Conservation (phyloP, 2,329 filamentous ascomycete species). For the Phyllosticta paracitricarpa region DNA sequence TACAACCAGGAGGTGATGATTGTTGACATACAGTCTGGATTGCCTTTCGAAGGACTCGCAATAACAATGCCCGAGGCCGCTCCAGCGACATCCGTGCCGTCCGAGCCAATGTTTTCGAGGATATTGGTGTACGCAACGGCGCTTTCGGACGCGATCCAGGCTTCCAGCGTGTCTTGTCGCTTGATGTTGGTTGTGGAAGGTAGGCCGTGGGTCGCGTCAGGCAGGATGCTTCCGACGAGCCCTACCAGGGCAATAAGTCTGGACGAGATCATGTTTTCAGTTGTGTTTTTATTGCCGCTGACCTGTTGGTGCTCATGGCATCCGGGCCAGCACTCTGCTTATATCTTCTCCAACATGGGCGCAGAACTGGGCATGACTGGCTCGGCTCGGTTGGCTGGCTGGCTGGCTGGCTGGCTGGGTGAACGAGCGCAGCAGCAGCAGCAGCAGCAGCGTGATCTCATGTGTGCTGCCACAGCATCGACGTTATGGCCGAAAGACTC, state of each 20-base stretch:
- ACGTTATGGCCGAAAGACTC: neutral
- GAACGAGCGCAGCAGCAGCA: no score
- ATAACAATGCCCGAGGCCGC: constrained; percentile 32
- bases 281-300: neutral
- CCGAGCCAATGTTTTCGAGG: constrained; percentile 5
- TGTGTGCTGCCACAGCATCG: neutral
- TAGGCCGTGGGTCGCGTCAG: neutral
- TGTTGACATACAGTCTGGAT: constrained; percentile 29
- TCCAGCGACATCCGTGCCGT: constrained; percentile 2
- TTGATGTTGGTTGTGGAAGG: neutral
- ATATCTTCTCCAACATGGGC: neutral
- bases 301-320: neutral
- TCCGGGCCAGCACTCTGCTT: neutral
- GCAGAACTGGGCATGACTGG: neutral
- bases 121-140: constrained; percentile 3
- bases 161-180: constrained; percentile 1
- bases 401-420: no score
- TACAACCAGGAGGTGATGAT: no score
- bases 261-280: neutral
- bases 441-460: neutral
- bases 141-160: constrained; percentile 6
- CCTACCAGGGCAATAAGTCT: constrained; percentile 1
- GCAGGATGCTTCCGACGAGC: neutral
- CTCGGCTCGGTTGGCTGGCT: no score
- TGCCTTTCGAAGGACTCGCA: constrained; percentile 32